Conservation (phyloP, 257 asterid genomes). For the Nicotiana attenuata region DNA sequence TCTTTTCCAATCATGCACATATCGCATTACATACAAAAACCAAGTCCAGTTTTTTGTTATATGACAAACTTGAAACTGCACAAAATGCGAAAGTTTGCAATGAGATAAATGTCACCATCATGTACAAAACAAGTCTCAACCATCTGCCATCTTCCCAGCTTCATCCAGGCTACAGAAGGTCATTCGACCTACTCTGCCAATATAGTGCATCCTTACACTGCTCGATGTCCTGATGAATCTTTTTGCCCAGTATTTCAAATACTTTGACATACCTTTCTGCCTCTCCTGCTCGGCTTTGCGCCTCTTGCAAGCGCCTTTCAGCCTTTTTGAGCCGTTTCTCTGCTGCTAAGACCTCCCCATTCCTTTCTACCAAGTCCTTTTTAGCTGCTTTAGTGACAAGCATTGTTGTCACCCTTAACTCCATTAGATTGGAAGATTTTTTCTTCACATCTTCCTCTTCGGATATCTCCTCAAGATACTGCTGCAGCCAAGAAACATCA, state of each 20-base stretch:
- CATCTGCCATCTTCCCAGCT: not conserved
- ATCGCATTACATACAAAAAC: not conserved
- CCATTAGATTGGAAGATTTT: slow-evolving; percentile 10
- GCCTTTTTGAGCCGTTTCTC: slow-evolving; percentile 25
- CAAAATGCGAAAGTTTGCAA: not conserved
- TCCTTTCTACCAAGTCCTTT: slow-evolving; percentile 26
- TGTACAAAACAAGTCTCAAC: not conserved
- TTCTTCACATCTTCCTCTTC: slow-evolving; percentile 8
- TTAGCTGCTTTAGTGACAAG: slow-evolving; percentile 16
- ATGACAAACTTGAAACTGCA: not conserved
- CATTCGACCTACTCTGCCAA: slow-evolving; percentile 27
- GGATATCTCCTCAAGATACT: slow-evolving; percentile 16
- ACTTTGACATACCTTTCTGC: slow-evolving; percentile 24
- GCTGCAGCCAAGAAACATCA: slow-evolving; percentile 31
- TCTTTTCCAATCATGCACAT: not conserved
- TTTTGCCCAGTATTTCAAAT: slow-evolving; percentile 16
- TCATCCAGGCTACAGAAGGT: slow-evolving; percentile 19
- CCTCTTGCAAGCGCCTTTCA: slow-evolving; percentile 13
- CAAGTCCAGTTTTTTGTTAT: not conserved
- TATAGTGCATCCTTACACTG: slow-evolving; percentile 20
- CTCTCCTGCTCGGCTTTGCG: not conserved
- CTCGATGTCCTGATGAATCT: slow-evolving; percentile 19
- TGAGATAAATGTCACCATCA: not conserved
- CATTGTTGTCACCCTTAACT: slow-evolving; percentile 12
- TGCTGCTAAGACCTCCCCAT: slow-evolving; percentile 27